Conservation (phyloP, 2,329 filamentous ascomycete genomes). For the Erysiphe neolycopersici region DNA sequence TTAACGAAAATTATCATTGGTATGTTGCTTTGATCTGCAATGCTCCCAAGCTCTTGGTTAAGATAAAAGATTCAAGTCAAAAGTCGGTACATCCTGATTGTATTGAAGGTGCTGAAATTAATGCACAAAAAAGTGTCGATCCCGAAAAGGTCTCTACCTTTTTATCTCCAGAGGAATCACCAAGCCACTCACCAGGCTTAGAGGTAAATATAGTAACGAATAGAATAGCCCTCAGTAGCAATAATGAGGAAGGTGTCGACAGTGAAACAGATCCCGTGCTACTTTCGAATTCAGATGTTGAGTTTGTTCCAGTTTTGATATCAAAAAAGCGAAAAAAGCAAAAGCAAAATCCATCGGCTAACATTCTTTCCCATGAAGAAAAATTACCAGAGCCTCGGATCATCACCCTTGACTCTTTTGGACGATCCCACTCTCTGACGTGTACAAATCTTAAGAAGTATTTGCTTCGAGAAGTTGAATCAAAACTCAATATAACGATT, state of each 20-base stretch:
- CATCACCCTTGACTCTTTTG: constrained; percentile 70
- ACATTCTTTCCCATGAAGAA: constrained; percentile 13
- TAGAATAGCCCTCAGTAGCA: constrained; percentile 3
- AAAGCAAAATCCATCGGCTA: constrained; percentile 4
- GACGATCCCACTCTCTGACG: constrained; percentile 32
- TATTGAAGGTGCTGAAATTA: too few relatives aligned
- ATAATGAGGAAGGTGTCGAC: not conserved
- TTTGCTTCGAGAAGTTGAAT: constrained; percentile 41
- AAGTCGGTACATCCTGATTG: not conserved
- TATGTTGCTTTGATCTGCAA: constrained; percentile 92
- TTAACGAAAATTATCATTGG: constrained; percentile 77
- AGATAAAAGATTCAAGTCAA: not conserved
- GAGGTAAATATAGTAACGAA: constrained; percentile 2
- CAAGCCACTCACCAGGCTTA: not conserved
- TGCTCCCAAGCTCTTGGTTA: constrained; percentile 30
- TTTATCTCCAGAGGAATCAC: not conserved
- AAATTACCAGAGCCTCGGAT: constrained; percentile 37
- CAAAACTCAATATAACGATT: constrained; percentile 22
- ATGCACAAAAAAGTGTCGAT: too few relatives aligned
- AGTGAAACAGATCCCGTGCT: not conserved
- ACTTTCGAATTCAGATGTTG: not conserved
- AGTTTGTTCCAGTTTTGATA: not conserved
- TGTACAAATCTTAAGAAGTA: constrained; percentile 49
- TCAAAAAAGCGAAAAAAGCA: constrained; percentile 4
- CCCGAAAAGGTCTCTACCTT: not conserved